Base-by-base conservation (phyloP, 106 monocot genomes). In the Amphibolis antarctica region DNA sequence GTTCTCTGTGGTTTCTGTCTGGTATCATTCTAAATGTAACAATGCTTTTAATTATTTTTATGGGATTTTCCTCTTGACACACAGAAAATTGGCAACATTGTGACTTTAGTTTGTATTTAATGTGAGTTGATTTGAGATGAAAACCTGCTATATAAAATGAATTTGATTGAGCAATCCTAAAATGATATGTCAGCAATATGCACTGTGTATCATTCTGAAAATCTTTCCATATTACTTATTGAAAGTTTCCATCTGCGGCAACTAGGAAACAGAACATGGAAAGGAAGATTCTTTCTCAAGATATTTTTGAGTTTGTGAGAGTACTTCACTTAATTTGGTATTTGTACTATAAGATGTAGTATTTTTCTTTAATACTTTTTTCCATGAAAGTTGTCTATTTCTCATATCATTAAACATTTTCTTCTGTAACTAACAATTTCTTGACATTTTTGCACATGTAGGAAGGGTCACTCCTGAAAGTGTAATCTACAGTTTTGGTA, bases 401-500 rank as follows among this genome's bases (percentile, higher is more conserved):
- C 24, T 55, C 19, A 11, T 55, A 23, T 4, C 10, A 23, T 55
- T 12, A 21, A 5, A 4, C 24, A 5, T 19, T 18, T 23, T 21
- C 0, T 23, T 1, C 19, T 12, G 7, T 18, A 23, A 23, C 24
- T 55, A 25, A 55, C 19, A 11, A 4, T 55, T 55, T 19, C 11
- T 18, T 4, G 24, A 23, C 24, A 23, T 21, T 19, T 64, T 15
- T 54, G 14, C 22, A 6, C 46, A 4, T 79, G 76, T 53, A 86
- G 86, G 86, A 64, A 74, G 86, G 67, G 78, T 86, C 51, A 86
- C 82, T 58, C 77, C 79, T 28, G 86, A 86, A 66, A 86, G 86
- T 71, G 86, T 86, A 28, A 77, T 79, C 31, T 86, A 74, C 58
- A 86, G 86, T 77, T 86, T 86, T 77, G 86, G 86, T 10, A 82